These are phyloP conservation scores for Zanthoxylum bungeanum DNA, from an alignment of 345 rosid genomes.

Conservation along the genomic window DNA sequence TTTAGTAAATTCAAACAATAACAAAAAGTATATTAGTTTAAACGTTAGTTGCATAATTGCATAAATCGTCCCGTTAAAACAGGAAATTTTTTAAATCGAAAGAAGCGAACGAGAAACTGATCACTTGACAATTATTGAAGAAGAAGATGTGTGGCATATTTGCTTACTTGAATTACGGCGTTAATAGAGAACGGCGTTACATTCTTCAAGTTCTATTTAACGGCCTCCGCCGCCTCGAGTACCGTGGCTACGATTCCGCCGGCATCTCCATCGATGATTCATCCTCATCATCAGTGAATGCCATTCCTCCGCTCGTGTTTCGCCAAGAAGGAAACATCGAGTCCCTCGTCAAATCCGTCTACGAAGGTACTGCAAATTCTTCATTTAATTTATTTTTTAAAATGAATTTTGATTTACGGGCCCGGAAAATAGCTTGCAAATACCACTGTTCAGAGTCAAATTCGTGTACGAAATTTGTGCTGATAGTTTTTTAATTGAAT, in stretches of 20 bases:
- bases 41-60: not conserved
- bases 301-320: constrained; percentile 59
- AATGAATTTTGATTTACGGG: not conserved
- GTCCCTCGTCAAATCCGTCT: constrained; percentile 88
- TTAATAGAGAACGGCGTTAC: constrained; percentile 63
- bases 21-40: no score
- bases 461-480: not conserved
- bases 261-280: constrained; percentile 77
- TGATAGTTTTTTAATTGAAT: not conserved
- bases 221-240: constrained; percentile 95
- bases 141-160: constrained; percentile 85
- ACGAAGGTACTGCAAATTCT: constrained; percentile 45
- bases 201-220: constrained; percentile 89
- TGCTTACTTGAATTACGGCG: constrained; percentile 82
- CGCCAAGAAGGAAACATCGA: constrained; percentile 95
- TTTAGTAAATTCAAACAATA: no score
- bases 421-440: not conserved
- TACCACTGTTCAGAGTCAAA: not conserved
- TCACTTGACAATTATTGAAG: not conserved
- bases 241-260: constrained; percentile 94
- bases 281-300: constrained; percentile 18
- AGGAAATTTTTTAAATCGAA: not conserved
- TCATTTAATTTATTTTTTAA: not conserved
- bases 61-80: no score
- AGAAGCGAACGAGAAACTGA: not conserved